These are phyloP conservation scores for Ilex aquifolium DNA, from an alignment of 257 asterid genomes.

Conservation along the genomic window DNA sequence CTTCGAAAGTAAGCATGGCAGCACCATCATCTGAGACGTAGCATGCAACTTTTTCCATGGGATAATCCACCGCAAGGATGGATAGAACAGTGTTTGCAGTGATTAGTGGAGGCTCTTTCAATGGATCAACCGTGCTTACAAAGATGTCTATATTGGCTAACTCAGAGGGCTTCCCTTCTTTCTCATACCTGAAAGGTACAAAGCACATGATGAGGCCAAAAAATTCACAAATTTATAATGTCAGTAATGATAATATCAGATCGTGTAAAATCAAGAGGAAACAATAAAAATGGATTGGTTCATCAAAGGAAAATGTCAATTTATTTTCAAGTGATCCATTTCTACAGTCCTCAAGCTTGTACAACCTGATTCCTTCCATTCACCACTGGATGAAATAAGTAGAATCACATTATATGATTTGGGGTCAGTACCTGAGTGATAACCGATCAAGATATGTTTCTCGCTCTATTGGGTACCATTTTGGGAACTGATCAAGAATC, in stretches of 20 bases:
- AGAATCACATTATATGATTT: neutral
- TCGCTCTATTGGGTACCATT: slow-evolving; percentile 80
- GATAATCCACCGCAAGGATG: slow-evolving; percentile 83
- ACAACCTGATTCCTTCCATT: neutral
- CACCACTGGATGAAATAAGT: too few relatives aligned
- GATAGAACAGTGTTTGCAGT: slow-evolving; percentile 89
- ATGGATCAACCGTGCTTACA: slow-evolving; percentile 81
- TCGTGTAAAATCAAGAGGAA: neutral
- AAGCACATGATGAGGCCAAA: neutral
- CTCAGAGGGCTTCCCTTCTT: slow-evolving; percentile 70
- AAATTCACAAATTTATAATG: too few relatives aligned
- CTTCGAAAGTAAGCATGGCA: slow-evolving; percentile 83
- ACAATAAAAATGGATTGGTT: too few relatives aligned
- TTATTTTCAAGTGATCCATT: neutral
- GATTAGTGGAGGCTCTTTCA: slow-evolving; percentile 79
- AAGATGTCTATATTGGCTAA: slow-evolving; percentile 65
- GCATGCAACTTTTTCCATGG: slow-evolving; percentile 69
- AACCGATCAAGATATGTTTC: slow-evolving; percentile 93
- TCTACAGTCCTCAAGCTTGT: neutral
- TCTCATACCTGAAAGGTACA: slow-evolving; percentile 56
- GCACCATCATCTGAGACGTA: slow-evolving; percentile 94
- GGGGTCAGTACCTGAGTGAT: slow-evolving; percentile 54
- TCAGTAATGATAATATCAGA: too few relatives aligned
- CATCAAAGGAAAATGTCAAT: too few relatives aligned
- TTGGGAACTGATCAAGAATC: slow-evolving; percentile 94